These are phyloP conservation scores for Colletotrichum liriopes DNA, from an alignment of 2,329 filamentous ascomycete species.

Conservation along the genomic window DNA sequence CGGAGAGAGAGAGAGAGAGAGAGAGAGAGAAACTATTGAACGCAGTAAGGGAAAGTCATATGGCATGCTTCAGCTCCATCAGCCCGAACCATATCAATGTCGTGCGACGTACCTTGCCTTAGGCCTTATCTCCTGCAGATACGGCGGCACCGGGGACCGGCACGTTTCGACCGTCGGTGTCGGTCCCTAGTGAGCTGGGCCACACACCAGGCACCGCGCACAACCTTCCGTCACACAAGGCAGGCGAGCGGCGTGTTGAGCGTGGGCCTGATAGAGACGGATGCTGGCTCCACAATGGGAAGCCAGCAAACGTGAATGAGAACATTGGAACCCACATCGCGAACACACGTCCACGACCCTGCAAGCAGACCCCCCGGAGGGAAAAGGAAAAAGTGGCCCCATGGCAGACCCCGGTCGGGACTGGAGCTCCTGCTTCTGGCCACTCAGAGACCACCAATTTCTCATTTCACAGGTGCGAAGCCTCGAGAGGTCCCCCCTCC, in stretches of 20 bases:
- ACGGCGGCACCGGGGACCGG: constrained; percentile 12
- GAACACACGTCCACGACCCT: constrained; percentile 14
- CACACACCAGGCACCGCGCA: constrained; percentile 3
- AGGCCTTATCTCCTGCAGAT: constrained; percentile 14
- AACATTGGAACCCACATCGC: constrained; percentile 21
- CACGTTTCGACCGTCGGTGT: constrained; percentile 28
- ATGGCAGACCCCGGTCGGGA: constrained; percentile 15
- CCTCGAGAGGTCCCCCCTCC: background rate
- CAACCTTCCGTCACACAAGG: background rate
- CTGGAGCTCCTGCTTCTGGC: constrained; percentile 34
- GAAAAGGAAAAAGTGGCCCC: constrained; percentile 31
- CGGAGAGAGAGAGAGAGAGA: background rate
- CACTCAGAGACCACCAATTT: constrained; percentile 40
- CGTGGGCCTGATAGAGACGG: background rate
- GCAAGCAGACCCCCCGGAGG: constrained; percentile 21
- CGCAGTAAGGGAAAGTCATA: constrained; percentile 2
- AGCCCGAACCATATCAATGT: constrained; percentile 7
- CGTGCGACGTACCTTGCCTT: constrained; percentile 11
- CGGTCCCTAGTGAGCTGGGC: background rate
- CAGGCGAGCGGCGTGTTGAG: background rate
- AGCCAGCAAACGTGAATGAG: constrained; percentile 31
- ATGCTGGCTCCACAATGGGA: background rate
- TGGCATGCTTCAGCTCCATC: constrained; percentile 3
- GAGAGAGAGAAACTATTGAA: background rate
- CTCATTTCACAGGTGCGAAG: constrained; percentile 29